Conservation (phyloP, 1,284 basidiomycete genomes). For the Coniferiporia sulphurascens region DNA sequence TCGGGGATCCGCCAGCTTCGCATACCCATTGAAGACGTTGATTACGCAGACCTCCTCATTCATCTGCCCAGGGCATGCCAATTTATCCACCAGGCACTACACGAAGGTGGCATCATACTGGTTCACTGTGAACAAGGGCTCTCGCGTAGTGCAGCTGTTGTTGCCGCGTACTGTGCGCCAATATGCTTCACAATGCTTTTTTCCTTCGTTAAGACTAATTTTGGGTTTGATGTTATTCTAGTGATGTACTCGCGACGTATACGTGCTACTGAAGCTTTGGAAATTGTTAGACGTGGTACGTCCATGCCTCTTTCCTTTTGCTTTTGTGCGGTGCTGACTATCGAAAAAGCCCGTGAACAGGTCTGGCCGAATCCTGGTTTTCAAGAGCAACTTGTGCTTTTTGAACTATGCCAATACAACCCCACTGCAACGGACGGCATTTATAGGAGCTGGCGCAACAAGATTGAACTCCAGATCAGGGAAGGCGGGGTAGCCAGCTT, state of each 20-base stretch:
- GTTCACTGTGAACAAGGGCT: constrained; percentile 84
- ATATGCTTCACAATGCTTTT: constrained; percentile 1
- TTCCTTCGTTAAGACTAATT: neutral
- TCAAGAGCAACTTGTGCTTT: constrained; percentile 71
- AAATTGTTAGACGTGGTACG: constrained; percentile 55
- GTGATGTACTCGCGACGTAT: constrained; percentile 71
- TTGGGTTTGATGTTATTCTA: constrained; percentile 25
- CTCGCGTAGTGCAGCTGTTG: constrained; percentile 75
- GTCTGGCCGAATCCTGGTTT: constrained; percentile 77
- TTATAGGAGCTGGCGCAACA: constrained; percentile 59
- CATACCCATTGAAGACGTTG: constrained; percentile 73
- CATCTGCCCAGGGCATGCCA: constrained; percentile 71
- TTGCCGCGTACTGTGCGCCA: constrained; percentile 73
- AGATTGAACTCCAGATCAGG: constrained; percentile 37
- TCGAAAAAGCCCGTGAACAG: constrained; percentile 58
- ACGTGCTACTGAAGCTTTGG: constrained; percentile 54
- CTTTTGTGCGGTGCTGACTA: neutral
- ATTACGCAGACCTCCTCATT: constrained; percentile 78
- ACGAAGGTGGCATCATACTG: constrained; percentile 64
- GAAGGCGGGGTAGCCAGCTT: neutral
- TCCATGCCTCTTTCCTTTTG: neutral
- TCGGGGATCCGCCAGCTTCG: constrained; percentile 68
- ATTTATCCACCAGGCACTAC: constrained; percentile 75
- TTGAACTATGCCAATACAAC: constrained; percentile 66
- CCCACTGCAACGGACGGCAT: constrained; percentile 60